Conservation (phyloP, 2,329 filamentous ascomycete species). For the Verticillium zaregamsianum region DNA sequence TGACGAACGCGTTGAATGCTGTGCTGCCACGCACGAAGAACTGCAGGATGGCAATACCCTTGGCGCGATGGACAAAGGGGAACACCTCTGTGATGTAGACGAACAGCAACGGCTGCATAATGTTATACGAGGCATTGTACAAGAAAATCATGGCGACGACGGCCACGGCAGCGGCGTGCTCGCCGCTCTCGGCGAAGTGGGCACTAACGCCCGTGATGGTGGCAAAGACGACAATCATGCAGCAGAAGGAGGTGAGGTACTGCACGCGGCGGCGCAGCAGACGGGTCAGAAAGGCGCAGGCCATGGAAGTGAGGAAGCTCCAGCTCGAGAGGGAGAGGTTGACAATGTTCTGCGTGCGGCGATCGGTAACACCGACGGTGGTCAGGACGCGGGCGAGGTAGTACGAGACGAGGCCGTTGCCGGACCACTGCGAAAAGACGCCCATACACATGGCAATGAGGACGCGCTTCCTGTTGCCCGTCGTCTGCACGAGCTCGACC, state of each 20-base stretch:
- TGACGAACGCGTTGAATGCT: slow-evolving; percentile 24
- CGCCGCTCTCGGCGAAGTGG: slow-evolving; percentile 22
- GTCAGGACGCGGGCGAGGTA: slow-evolving; percentile 17
- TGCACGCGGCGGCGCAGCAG: slow-evolving; percentile 6
- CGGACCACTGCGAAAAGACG: slow-evolving; percentile 36
- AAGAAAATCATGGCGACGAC: slow-evolving; percentile 31
- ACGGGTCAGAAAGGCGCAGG: slow-evolving; percentile 18
- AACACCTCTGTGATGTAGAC: slow-evolving; percentile 50
- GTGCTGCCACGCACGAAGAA: slow-evolving; percentile 18
- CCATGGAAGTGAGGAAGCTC: slow-evolving; percentile 19
- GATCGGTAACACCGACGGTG: slow-evolving; percentile 1
- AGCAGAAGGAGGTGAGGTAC: slow-evolving; percentile 7
- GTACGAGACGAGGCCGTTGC: slow-evolving; percentile 26
- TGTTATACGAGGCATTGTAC: slow-evolving; percentile 43
- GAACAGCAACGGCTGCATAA: slow-evolving; percentile 47
- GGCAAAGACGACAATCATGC: slow-evolving; percentile 7
- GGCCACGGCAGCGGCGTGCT: slow-evolving; percentile 22
- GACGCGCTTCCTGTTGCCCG: slow-evolving; percentile 25
- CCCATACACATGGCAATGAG: slow-evolving; percentile 37
- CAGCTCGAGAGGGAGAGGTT: slow-evolving; percentile 15
- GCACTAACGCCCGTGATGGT: slow-evolving; percentile 28
- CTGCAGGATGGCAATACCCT: slow-evolving; percentile 35
- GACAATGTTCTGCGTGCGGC: slow-evolving; percentile 1
- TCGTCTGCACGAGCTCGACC: slow-evolving; percentile 22
- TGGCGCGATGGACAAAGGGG: slow-evolving; percentile 46